A percentile compares a stretch with the other conserved stretches of the same genome.
Conservation (phyloP, 2,329 filamentous ascomycete species). For the Aspergillus udagawae region DNA sequence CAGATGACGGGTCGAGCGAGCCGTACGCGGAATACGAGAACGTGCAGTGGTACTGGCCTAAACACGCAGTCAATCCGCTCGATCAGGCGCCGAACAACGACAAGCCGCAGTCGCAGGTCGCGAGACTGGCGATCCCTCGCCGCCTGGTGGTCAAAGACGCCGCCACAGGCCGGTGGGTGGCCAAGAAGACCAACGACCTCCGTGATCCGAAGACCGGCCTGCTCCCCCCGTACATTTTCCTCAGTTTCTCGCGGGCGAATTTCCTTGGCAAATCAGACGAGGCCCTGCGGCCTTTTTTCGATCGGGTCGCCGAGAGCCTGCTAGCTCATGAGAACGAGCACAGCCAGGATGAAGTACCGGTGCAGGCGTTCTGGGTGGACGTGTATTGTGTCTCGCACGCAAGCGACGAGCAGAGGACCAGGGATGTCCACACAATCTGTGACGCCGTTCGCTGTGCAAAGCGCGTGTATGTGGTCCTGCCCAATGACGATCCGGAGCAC, state of each 20-base stretch:
- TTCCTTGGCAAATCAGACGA: conserved; percentile 2
- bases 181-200: conserved; percentile 8
- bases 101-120: conserved; percentile 6
- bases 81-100: conserved; percentile 10
- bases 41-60: conserved; percentile 13
- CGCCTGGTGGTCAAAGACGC: conserved; percentile 9
- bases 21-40: conserved; percentile 13
- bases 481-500: background rate
- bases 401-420: background rate
- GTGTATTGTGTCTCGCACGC: conserved; percentile 7
- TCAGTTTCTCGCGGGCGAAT: conserved; percentile 14
- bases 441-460: conserved; percentile 14
- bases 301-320: background rate
- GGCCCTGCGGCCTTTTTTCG: background rate
- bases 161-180: conserved; percentile 3
- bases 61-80: conserved; percentile 13
- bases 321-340: conserved; percentile 3
- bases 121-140: conserved; percentile 10
- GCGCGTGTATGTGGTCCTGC: conserved; percentile 13
- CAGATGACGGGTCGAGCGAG: conserved; percentile 4
- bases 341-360: background rate
- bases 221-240: conserved; percentile 12
- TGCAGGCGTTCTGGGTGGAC: conserved; percentile 15
- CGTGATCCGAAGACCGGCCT: conserved; percentile 11
- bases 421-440: conserved; percentile 15